Percentiles rank a stretch among this genome's conserved stretches.
Conservation (phyloP, 768 basidiomycete genomes). For the Mycena indigotica region DNA sequence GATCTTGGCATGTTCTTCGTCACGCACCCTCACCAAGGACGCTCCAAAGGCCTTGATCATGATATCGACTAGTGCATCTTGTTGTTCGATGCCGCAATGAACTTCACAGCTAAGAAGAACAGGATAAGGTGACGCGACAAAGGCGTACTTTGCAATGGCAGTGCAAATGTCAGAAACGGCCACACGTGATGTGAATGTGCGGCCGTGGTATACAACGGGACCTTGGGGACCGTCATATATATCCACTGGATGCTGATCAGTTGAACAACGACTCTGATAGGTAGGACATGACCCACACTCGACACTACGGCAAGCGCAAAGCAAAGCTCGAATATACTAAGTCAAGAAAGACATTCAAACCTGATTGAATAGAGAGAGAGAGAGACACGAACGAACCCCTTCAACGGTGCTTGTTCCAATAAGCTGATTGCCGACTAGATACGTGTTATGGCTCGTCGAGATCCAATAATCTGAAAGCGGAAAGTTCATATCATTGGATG, state of each 20-base stretch:
- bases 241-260: constrained; percentile 65
- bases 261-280: not conserved
- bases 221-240: constrained; percentile 86
- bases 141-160: constrained; percentile 90
- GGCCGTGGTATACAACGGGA: constrained; percentile 89
- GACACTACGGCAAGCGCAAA: constrained; percentile 91
- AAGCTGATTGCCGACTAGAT: constrained; percentile 81
- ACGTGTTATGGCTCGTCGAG: constrained; percentile 91
- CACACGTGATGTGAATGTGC: constrained; percentile 87
- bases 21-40: constrained; percentile 36
- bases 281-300: constrained; percentile 69
- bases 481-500: constrained; percentile 65
- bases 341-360: not conserved
- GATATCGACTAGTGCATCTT: constrained; percentile 51
- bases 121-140: constrained; percentile 91
- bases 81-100: constrained; percentile 71
- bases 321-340: constrained; percentile 83
- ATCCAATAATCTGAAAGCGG: constrained; percentile 76
- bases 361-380: no score
- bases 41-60: constrained; percentile 52
- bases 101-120: constrained; percentile 95
- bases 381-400: constrained; percentile 37
- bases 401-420: constrained; percentile 89
- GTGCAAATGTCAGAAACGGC: constrained; percentile 80
- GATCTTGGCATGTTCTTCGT: constrained; percentile 49